Evolutionary conservation across 495 filamentous ascomycete species (phyloP).

Genomic region (Penicillium taxi): DNA sequence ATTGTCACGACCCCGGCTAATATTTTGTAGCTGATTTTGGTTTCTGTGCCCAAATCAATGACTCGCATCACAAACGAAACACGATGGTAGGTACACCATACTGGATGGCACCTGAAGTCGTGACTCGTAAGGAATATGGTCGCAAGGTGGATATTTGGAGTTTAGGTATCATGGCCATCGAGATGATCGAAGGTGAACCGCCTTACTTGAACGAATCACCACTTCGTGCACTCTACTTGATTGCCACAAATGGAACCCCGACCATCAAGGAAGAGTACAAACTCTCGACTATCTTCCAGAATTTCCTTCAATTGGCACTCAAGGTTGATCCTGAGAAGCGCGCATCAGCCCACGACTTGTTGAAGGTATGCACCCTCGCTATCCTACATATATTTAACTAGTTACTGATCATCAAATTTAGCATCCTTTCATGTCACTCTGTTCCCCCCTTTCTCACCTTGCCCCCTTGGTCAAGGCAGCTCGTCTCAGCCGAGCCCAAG

Average conservation of each 20-base stretch:
- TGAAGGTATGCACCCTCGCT: constrained; percentile 55
- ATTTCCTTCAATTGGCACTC: constrained; percentile 83
- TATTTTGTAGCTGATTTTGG: constrained; percentile 77
- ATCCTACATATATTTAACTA: background rate
- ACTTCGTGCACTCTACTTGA: constrained; percentile 85
- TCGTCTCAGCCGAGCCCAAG: constrained; percentile 70
- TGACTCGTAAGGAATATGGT: constrained; percentile 95
- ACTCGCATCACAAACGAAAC: constrained; percentile 90
- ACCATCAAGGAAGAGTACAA: constrained; percentile 87
- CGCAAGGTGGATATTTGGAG: constrained; percentile 99
- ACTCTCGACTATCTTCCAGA: constrained; percentile 70
- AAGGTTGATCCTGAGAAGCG: constrained; percentile 96
- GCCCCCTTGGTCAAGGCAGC: constrained; percentile 83
- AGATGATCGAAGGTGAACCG: constrained; percentile 99
- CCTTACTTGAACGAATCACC: constrained; percentile 95
- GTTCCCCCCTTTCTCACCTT: constrained; percentile 66
- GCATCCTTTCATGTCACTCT: constrained; percentile 81
- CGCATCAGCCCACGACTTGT: constrained; percentile 84
- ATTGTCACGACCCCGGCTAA: constrained; percentile 23
- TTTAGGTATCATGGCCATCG: constrained; percentile 98
- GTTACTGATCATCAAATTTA: constrained; percentile 37
- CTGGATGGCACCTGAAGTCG: constrained; percentile 99
- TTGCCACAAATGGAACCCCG: constrained; percentile 94
- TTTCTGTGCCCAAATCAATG: constrained; percentile 98
- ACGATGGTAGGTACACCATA: constrained; percentile 99